Conservation (phyloP, 345 rosid species). For the Jatropha curcas region DNA sequence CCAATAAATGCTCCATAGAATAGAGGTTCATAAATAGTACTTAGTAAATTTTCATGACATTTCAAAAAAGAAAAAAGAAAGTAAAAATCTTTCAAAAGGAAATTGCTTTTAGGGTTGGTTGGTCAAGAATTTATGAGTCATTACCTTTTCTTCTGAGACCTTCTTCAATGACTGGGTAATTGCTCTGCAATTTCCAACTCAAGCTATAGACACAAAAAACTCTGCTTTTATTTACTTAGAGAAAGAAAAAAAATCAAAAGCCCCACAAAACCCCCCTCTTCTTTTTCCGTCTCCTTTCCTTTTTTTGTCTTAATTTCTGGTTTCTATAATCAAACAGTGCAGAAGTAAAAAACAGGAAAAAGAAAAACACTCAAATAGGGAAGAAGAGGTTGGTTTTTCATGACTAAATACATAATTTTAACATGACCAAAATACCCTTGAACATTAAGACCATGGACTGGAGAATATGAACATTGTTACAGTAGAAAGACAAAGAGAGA, state of each 20-base stretch:
- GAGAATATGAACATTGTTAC: too few relatives aligned
- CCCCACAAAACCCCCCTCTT: neutral
- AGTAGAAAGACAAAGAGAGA: conserved; percentile 2
- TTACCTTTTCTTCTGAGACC: conserved; percentile 7
- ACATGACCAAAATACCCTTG: conserved; percentile 24
- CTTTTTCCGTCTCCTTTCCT: neutral
- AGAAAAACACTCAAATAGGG: too few relatives aligned
- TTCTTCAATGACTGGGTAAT: conserved; percentile 30
- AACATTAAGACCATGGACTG: too few relatives aligned
- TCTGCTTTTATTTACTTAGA: neutral
- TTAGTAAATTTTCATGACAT: neutral
- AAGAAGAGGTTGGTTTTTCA: too few relatives aligned
- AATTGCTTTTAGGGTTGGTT: neutral
- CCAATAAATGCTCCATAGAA: conserved; percentile 41
- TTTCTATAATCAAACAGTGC: neutral
- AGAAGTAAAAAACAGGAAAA: neutral
- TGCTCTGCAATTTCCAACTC: conserved; percentile 23
- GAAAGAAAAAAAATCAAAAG: neutral
- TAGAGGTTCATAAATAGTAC: conserved; percentile 24
- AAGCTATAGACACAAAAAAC: neutral
- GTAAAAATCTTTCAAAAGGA: neutral
- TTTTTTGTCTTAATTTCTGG: neutral
- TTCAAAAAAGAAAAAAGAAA: neutral
- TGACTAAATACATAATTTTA: too few relatives aligned
- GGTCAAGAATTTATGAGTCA: conserved; percentile 23